Conservation (phyloP, 2,329 filamentous ascomycete species). For the Verticillium isaacii region DNA sequence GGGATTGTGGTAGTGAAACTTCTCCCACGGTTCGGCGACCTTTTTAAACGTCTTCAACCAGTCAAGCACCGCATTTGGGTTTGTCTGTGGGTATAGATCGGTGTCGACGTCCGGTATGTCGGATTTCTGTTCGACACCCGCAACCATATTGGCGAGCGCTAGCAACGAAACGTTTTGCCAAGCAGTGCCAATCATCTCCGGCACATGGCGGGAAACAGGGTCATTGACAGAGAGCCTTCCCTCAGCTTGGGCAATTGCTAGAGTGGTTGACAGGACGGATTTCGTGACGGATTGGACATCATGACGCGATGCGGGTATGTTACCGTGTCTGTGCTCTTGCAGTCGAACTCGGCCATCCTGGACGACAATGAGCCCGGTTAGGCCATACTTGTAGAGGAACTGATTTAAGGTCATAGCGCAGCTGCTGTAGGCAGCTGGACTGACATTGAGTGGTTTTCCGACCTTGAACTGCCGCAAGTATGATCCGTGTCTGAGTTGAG, state of each 20-base stretch:
- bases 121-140: neutral
- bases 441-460: neutral
- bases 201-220: neutral
- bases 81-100: neutral
- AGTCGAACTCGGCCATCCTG: neutral
- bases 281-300: slow-evolving; percentile 1
- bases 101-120: neutral
- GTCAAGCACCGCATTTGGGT: neutral
- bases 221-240: neutral
- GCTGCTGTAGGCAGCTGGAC: neutral
- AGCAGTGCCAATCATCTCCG: neutral
- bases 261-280: neutral
- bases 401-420: neutral
- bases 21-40: slow-evolving; percentile 1
- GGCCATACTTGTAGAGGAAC: neutral
- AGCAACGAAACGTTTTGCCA: neutral
- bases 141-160: neutral
- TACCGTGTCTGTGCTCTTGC: neutral
- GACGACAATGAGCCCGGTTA: neutral
- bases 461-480: neutral
- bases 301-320: neutral
- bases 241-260: neutral
- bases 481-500: neutral
- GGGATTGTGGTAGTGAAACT: slow-evolving; percentile 1
- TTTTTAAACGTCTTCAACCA: slow-evolving; percentile 1